A percentile compares a stretch with the other conserved stretches of the same genome.
phyloP scores from a whole-genome alignment of 192 early-diverging fungal species.

The Obelidium mucronatum region DNA sequence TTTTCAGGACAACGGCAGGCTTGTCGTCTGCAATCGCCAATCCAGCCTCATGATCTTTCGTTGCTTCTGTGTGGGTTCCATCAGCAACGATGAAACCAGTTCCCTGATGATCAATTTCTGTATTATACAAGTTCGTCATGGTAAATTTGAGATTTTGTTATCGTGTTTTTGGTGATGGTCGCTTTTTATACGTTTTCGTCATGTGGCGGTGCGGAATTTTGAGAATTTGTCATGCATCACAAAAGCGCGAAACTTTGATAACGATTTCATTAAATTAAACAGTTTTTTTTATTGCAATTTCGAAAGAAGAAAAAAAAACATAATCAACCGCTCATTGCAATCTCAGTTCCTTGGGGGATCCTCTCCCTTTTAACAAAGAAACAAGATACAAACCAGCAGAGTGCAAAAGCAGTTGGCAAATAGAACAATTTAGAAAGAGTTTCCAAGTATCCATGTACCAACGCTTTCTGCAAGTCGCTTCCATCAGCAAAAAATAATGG shows the following conservation, averaged over 20 bases:
- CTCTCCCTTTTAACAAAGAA: conserved; percentile 41
- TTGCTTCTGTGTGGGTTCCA: too few relatives aligned
- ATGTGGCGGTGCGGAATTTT: not conserved
- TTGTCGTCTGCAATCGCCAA: not conserved
- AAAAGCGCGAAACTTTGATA: not conserved
- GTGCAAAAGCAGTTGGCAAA: conserved; percentile 27
- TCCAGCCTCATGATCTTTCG: too few relatives aligned
- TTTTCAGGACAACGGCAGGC: conserved; percentile 8
- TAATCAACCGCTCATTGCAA: not conserved
- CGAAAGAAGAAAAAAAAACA: not conserved
- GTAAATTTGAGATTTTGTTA: not conserved
- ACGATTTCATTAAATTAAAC: not conserved
- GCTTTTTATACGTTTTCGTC: too few relatives aligned
- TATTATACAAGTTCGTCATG: not conserved
- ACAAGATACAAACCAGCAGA: not conserved
- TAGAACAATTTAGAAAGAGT: conserved; percentile 27
- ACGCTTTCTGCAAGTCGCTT: conserved; percentile 9
- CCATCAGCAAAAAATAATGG: not conserved
- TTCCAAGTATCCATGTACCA: conserved; percentile 36
- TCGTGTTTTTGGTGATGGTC: not conserved
- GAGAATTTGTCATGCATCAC: not conserved
- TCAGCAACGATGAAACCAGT: too few relatives aligned
- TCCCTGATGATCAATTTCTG: too few relatives aligned
- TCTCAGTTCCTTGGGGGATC: conserved; percentile 24
- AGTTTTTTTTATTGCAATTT: not conserved